Evolutionary conservation across 441 rosid genomes (phyloP).

Genomic region (Corymbia citriodora): DNA sequence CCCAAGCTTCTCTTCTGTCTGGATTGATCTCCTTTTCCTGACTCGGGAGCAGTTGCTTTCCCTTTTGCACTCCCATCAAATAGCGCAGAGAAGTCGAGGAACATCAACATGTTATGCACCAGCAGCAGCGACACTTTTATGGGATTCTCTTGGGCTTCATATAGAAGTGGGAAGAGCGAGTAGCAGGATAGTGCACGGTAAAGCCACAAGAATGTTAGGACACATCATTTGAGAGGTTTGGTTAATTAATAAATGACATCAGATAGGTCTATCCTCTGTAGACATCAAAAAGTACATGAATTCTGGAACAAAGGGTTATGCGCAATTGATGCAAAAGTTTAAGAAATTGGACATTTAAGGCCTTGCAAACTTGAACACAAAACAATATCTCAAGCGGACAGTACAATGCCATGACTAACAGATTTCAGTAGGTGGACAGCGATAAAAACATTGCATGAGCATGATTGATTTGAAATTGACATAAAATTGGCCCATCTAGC

Average conservation of each 20-base stretch:
- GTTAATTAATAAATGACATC: background rate
- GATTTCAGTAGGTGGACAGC: background rate
- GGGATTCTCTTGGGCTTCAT: constrained; percentile 69
- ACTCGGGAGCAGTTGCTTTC: constrained; percentile 3
- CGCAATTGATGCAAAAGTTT: background rate
- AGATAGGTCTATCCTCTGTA: background rate
- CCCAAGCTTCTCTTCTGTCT: background rate
- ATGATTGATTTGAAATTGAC: background rate
- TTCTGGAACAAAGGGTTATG: background rate
- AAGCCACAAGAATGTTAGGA: background rate
- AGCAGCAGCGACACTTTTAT: constrained; percentile 67
- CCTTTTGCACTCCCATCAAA: constrained; percentile 7
- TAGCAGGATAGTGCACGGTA: constrained; percentile 67
- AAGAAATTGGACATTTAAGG: background rate
- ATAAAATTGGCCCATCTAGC: background rate
- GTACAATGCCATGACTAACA: background rate
- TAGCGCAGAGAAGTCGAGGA: constrained; percentile 42
- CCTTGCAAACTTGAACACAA: background rate
- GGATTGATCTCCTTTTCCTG: constrained; percentile 9
- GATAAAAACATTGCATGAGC: background rate
- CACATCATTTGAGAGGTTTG: background rate
- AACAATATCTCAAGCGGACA: background rate
- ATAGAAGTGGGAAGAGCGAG: constrained; percentile 80
- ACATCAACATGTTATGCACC: constrained; percentile 47
- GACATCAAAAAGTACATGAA: background rate